Percentiles rank a stretch among this genome's conserved stretches.
Evolutionary conservation across 768 basidiomycete genomes (phyloP).

Genomic region (Phylloporus sp.): DNA sequence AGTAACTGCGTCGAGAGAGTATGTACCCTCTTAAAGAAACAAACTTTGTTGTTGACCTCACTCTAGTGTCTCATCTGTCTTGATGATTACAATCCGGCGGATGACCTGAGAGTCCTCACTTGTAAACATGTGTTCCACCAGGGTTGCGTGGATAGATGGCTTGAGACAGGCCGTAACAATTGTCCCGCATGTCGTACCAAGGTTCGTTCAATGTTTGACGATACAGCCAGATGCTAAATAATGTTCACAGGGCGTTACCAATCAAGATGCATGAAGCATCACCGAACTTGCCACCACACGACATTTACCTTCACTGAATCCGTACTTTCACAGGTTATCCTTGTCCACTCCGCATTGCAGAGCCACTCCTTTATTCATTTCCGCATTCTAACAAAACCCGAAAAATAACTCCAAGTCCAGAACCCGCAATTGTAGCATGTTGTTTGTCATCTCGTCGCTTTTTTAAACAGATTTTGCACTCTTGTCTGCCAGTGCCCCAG

Average conservation of each 20-base stretch:
- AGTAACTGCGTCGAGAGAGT: slow-evolving; percentile 81
- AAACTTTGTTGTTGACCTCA: neutral
- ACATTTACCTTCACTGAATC: slow-evolving; percentile 4
- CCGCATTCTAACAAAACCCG: slow-evolving; percentile 9
- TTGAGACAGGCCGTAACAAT: slow-evolving; percentile 80
- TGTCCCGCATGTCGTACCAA: slow-evolving; percentile 88
- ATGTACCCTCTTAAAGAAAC: slow-evolving; percentile 27
- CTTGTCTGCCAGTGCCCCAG: slow-evolving; percentile 1
- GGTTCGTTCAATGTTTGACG: slow-evolving; percentile 36
- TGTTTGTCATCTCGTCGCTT: slow-evolving; percentile 10
- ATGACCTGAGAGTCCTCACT: slow-evolving; percentile 73
- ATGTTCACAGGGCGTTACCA: slow-evolving; percentile 22
- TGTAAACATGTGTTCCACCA: slow-evolving; percentile 93
- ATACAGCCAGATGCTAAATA: neutral
- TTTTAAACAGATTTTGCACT: slow-evolving; percentile 9
- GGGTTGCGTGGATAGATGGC: slow-evolving; percentile 84
- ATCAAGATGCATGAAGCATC: slow-evolving; percentile 13
- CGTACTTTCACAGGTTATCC: neutral
- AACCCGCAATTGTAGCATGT: slow-evolving; percentile 26
- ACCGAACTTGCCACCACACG: slow-evolving; percentile 6
- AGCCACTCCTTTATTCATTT: slow-evolving; percentile 18
- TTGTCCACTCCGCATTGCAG: slow-evolving; percentile 1
- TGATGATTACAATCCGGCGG: slow-evolving; percentile 76
- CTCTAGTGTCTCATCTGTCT: slow-evolving; percentile 79
- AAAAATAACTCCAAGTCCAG: slow-evolving; percentile 9